Evolutionary conservation across 768 basidiomycete species (phyloP).

Genomic region (Atractiella rhizophila): DNA sequence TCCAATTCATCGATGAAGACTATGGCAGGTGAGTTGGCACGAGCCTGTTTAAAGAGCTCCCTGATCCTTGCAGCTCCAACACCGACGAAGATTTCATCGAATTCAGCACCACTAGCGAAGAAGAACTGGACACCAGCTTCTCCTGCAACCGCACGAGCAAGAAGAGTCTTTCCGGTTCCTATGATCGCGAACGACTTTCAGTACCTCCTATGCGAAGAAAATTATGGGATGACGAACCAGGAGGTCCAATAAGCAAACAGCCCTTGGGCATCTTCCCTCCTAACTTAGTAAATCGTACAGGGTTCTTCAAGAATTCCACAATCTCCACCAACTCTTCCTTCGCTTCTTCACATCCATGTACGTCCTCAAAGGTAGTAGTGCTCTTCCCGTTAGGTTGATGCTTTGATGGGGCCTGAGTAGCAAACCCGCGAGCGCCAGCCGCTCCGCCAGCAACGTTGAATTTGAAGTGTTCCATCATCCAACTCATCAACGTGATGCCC

Average conservation of each 20-base stretch:
- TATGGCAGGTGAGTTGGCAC: constrained; percentile 88
- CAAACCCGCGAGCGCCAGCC: no score
- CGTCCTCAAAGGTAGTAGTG: constrained; percentile 71
- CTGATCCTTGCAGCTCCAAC: constrained; percentile 75
- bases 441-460: no score
- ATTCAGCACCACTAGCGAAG: constrained; percentile 86
- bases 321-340: constrained; percentile 33
- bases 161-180: constrained; percentile 85
- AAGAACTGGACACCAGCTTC: constrained; percentile 96
- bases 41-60: constrained; percentile 75
- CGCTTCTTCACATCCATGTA: constrained; percentile 91
- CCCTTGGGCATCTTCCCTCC: constrained; percentile 91
- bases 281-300: constrained; percentile 59
- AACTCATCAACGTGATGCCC: no score
- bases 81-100: constrained; percentile 84
- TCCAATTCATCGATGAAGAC: constrained; percentile 99
- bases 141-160: constrained; percentile 90
- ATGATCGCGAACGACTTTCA: neutral
- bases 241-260: constrained; percentile 34
- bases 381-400: constrained; percentile 32
- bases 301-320: constrained; percentile 76
- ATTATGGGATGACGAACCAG: constrained; percentile 8
- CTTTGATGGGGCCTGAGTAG: constrained; percentile 8
- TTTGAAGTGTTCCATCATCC: no score
- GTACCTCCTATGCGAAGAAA: no score